phyloP scores from a whole-genome alignment of 108 stramenopile species.

The Pseudonitzschia delicatissima region DNA sequence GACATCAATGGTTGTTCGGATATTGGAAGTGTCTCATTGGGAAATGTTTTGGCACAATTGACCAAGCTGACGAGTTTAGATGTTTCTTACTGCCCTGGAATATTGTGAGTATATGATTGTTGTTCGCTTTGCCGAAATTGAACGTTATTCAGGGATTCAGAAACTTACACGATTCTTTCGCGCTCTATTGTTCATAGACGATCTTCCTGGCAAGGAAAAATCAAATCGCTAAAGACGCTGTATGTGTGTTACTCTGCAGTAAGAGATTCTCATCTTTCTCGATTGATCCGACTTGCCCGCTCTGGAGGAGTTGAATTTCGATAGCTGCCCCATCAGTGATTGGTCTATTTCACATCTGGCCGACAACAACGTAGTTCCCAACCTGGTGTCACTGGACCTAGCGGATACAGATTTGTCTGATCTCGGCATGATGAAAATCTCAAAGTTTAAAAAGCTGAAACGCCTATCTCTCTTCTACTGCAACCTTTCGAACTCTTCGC shows the following conservation, averaged over 20 bases:
- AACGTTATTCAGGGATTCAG: not conserved
- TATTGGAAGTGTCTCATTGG: constrained; percentile 60
- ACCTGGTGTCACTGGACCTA: constrained; percentile 65
- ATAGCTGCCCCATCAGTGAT: constrained; percentile 74
- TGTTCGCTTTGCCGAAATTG: too few species aligned
- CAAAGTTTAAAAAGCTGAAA: constrained; percentile 66
- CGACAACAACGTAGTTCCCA: constrained; percentile 72
- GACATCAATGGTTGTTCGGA: constrained; percentile 76
- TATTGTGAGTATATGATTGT: constrained; percentile 62
- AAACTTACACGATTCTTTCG: constrained; percentile 3
- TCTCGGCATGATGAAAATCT: constrained; percentile 66
- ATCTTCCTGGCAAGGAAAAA: constrained; percentile 85
- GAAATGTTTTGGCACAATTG: constrained; percentile 47
- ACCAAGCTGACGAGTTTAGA: constrained; percentile 41
- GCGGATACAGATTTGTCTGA: constrained; percentile 83
- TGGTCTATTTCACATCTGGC: constrained; percentile 74
- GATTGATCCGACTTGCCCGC: constrained; percentile 48
- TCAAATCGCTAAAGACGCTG: constrained; percentile 57
- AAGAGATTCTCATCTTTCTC: constrained; percentile 62
- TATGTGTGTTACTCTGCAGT: constrained; percentile 76
- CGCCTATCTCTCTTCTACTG: constrained; percentile 81
- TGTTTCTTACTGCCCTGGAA: constrained; percentile 77
- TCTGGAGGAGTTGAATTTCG: constrained; percentile 78
- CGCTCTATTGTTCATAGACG: constrained; percentile 34
- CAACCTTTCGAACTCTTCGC: constrained; percentile 69